A percentile compares a stretch with the other conserved stretches of the same genome.
phyloP scores from a whole-genome alignment of 352 stramenopile genomes.

The Globisporangium rhizosaccharum region DNA sequence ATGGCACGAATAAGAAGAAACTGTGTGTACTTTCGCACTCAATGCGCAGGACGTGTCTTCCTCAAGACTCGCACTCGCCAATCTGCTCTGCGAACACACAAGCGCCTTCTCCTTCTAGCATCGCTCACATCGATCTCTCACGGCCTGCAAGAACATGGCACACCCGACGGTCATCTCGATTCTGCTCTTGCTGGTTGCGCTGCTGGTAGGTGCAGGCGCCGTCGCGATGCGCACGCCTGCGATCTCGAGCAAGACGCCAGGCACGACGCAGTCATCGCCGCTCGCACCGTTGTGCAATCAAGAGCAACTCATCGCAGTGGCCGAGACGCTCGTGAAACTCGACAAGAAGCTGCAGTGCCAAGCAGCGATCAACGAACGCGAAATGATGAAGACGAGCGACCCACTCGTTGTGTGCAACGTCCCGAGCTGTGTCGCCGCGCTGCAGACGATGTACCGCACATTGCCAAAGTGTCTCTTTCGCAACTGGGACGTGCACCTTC shows the following conservation, averaged over 20 bases:
- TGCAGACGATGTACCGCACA: conserved; percentile 46
- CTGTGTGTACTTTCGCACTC: not conserved
- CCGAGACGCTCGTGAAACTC: conserved; percentile 31
- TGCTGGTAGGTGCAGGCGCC: too few species aligned
- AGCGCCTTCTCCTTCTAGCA: too few species aligned
- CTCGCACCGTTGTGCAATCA: conserved; percentile 38
- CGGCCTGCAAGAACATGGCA: too few species aligned
- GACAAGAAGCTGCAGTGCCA: conserved; percentile 44
- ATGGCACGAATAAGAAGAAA: not conserved
- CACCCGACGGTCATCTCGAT: too few species aligned
- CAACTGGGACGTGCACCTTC: conserved; percentile 40
- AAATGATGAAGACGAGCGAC: conserved; percentile 35
- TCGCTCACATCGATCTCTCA: too few species aligned
- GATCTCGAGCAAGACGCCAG: too few species aligned
- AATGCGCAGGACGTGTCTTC: not conserved
- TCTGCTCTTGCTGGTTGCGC: too few species aligned
- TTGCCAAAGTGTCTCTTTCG: conserved; percentile 56
- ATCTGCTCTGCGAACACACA: not conserved
- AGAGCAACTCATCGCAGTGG: conserved; percentile 27
- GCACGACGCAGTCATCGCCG: not conserved
- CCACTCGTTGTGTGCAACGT: conserved; percentile 31
- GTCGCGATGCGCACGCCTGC: too few species aligned
- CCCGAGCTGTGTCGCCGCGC: conserved; percentile 32
- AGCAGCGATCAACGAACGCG: conserved; percentile 27
- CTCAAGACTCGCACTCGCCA: not conserved